Evolutionary conservation across 371 early-diverging fungal species (phyloP), one percentile per base, ranked within the genome.

Genomic region (Apophysomyces variabilis): DNA sequence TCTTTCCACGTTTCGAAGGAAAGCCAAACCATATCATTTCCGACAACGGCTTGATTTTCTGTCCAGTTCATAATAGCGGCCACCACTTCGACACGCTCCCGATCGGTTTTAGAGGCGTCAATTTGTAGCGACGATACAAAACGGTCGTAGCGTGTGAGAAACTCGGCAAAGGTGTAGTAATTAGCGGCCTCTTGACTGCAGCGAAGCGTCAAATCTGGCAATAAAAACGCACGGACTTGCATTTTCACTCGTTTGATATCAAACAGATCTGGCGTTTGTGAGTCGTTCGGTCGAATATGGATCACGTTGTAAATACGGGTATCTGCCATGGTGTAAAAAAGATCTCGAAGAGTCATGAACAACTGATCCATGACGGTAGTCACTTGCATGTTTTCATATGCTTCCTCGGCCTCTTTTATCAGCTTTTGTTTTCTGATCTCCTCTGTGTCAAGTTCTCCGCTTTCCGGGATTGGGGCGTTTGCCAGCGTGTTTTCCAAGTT

Each of bases 231-330:
- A 13, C 89, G 81, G 3, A 93, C 80, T 65, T 94, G 95, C 5
- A 86, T 75, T 41, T 83, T 82, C 57, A 93, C 73, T 16, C 80
- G 77, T 45, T 81, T 84, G n/a, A 66, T 54, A 66, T 89, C 89
- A 57, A 84, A 82, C 38, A 82, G 65, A 45, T 83, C 79, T 38
- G 87, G 74, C 65, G 85, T 77, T 66, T 87, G 85, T 13, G 85
- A 79, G 73, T 91, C 92, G 62, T 92, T 90, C 5, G 93, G 92
- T 47, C 89, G 85, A 60, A 98, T 78, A 77, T 93, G 93, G 71
- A 94, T 82, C 59, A 96, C 75, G 67, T 92, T 92, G 92, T 96
- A 97, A 14, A 93, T 81, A 50, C 89, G 87, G 0, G 97, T 94
- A 62, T 93, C 93, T 14, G 83, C 76, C 65, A 92, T 85, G 4